Evolutionary conservation across 1,284 basidiomycete species (phyloP).

Genomic region (Ustilago crameri): DNA sequence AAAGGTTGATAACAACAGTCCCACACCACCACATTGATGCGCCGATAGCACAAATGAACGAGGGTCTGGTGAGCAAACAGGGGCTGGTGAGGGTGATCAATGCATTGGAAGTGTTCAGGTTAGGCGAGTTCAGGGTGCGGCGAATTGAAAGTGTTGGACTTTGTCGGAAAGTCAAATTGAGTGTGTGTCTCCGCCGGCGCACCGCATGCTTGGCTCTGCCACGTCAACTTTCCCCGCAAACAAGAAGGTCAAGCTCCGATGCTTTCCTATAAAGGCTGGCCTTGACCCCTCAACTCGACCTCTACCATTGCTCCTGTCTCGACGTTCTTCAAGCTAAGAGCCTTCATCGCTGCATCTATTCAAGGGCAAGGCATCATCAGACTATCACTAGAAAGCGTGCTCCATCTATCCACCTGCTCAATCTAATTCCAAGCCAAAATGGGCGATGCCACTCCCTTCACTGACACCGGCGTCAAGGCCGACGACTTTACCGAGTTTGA

Average conservation of each 20-base stretch:
- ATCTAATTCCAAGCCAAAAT: slow-evolving; percentile 1
- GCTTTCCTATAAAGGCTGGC: neutral
- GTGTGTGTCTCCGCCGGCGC: neutral
- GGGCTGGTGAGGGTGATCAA: too few relatives aligned
- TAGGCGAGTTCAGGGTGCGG: neutral
- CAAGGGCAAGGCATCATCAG: neutral
- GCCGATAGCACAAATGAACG: too few relatives aligned
- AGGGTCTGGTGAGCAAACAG: too few relatives aligned
- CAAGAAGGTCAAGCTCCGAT: neutral
- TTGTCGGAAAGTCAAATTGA: neutral
- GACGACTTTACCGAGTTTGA: slow-evolving; percentile 53
- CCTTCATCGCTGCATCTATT: neutral
- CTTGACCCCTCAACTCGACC: neutral
- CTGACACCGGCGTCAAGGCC: slow-evolving; percentile 47
- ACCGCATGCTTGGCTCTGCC: neutral
- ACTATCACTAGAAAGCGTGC: neutral
- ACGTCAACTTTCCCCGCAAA: slow-evolving; percentile 4
- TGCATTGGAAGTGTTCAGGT: too few relatives aligned
- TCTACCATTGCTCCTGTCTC: neutral
- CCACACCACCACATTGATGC: too few relatives aligned
- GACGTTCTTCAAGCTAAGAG: neutral
- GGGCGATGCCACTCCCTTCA: slow-evolving; percentile 18
- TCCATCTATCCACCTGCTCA: neutral
- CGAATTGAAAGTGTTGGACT: too few relatives aligned
- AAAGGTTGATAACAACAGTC: too few relatives aligned